Evolutionary conservation across 176 grass and related monocot genomes (phyloP), one percentile per base, ranked within the genome.

Genomic region (Oryza officinalis): DNA sequence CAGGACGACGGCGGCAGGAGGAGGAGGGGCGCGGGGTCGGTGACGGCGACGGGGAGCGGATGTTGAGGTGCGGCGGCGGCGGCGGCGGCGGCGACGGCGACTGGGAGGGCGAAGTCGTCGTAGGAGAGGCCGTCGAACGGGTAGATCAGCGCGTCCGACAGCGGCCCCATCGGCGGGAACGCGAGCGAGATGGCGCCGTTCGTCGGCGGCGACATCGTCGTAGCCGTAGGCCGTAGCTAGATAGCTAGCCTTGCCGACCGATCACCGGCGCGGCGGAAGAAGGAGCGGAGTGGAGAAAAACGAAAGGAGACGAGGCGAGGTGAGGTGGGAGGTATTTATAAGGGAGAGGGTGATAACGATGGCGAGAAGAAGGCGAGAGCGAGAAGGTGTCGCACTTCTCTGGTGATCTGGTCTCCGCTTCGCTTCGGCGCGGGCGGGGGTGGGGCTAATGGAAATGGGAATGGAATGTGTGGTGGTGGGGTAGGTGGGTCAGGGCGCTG

Each of bases 161-260:
- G 38, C 35, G 75, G 11, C 49, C 50, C 65, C 59, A 83, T 23
- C 10, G 69, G 17, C 72, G 54, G 38, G 78, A 81, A 75, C 33
- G 64, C 41, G 31, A 80, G 65, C 37, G 92, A 85, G 54, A 82
- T 18, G 41, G 69, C 57, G 72, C 72, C 80, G 82, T 77, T 88
- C 65, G 86, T 91, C 41, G 92, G 78, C 77, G 88, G 91, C 37
- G 83, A 88, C 88, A 94, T 91, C 35, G n/a, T 13, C n/a, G 37
- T 27, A 4, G 40, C 6, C 13, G 14, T 14, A 11, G n/a, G 30
- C 30, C 28, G 45, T 14, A 32, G 6, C 30, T n/a, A n/a, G n/a
- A n/a, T n/a, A n/a, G n/a, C 65, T 6, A 27, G 25, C 25, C 27
- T 6, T 1, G n/a, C n/a, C n/a, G 33, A 35, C 33, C 5, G 64